Conservation (phyloP, 345 rosid species). For the Camelina sativa region DNA sequence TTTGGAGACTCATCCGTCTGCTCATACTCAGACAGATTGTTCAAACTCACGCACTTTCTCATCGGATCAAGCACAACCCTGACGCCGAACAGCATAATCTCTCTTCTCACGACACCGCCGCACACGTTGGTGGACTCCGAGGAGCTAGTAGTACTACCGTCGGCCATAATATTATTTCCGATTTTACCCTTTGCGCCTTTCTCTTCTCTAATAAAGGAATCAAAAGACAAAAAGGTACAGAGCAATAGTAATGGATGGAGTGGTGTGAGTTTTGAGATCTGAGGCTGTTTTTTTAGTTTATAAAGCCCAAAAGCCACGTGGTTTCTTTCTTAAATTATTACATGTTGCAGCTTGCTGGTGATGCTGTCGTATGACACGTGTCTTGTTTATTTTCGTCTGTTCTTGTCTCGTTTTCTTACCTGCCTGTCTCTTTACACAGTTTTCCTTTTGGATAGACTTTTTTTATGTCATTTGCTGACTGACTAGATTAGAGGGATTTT, state of each 20-base stretch:
- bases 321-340: constrained; percentile 20
- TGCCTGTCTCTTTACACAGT: constrained; percentile 23
- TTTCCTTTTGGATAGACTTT: constrained; percentile 35
- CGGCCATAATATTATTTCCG: constrained; percentile 26
- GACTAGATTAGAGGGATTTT: background rate
- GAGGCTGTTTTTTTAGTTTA: constrained; percentile 26
- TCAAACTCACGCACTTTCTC: constrained; percentile 91
- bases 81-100: constrained; percentile 90
- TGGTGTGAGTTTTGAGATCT: constrained; percentile 31
- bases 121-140: constrained; percentile 42
- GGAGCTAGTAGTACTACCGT: constrained; percentile 25
- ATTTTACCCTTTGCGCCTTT: background rate
- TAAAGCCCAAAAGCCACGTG: constrained; percentile 42
- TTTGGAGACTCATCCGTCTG: constrained; percentile 50
- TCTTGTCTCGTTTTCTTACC: constrained; percentile 1
- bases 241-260: constrained; percentile 23
- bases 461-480: constrained; percentile 13
- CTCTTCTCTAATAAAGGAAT: constrained; percentile 4
- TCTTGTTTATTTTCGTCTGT: background rate
- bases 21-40: constrained; percentile 77
- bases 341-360: constrained; percentile 29
- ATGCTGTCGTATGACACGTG: constrained; percentile 7
- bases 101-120: constrained; percentile 44
- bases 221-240: constrained; percentile 12
- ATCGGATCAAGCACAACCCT: constrained; percentile 89